Base-by-base conservation (phyloP, 1,139 yeast species). In the Geotrichum aggregatum region DNA sequence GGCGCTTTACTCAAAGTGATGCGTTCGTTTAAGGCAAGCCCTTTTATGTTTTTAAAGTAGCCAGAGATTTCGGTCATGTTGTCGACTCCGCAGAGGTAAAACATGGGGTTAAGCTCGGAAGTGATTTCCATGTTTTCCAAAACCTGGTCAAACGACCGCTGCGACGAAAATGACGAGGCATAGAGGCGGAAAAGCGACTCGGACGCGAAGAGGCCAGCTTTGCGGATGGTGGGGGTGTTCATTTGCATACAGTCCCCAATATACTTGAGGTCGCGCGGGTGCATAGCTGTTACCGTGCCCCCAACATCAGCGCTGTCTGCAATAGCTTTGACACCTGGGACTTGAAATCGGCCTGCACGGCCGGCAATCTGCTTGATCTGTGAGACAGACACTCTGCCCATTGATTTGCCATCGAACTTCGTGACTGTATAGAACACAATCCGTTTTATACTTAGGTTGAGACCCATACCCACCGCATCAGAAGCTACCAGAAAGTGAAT, bases 381-480 rank as follows among this genome's bases (percentile, higher is more conserved):
- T 1, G 72, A 66, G 19, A 56, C 42, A 0, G 95, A 83, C 2
- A 70, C 70, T 58, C 75, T 69, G 19, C 69, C 71, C n/a, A 39
- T 47, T 10, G 38, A 18, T 16, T 64, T 65, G 3, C 98, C 98
- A 64, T 89, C 80, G 61, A 78, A 92, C 67, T 92, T 94, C 49
- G 67, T 68, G 22, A 79, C 73, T 0, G 83, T 76, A 28, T 84
- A 79, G 63, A 92, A 91, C 1, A 92, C 78, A 14, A 92, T 79
- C 54, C 98, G 72, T 56, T 83, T 81, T 59, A 92, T 89, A 24
- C 85, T 83, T 62, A 92, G 74, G 63, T 92, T 92, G 50, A 92
- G 75, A 0, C 99, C 99, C 98, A 92, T 92, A 1, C 98, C 98
- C 54, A 92, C 82, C 0, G 99, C 99, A 71, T 92, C 98, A 0